A percentile compares a stretch with the other conserved stretches of the same genome.
These are phyloP conservation scores for Candida silvicultrix DNA, from an alignment of 805 yeast species.

Conservation along the genomic window DNA sequence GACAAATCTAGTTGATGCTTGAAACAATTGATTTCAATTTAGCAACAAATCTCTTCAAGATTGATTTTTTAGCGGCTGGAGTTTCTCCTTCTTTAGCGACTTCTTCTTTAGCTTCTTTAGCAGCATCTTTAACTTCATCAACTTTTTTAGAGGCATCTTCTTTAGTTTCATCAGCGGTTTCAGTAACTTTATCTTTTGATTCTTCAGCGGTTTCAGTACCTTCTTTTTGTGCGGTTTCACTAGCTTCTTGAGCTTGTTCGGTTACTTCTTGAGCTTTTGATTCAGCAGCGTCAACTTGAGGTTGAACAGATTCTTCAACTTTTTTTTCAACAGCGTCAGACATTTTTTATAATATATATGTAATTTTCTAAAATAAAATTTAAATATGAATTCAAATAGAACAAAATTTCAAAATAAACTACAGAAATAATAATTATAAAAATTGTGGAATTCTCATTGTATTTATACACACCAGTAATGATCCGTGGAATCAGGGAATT, in stretches of 20 bases:
- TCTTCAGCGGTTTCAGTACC: constrained; percentile 7
- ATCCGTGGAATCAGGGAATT: neutral
- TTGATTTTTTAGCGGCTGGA: constrained; percentile 18
- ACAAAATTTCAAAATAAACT: too few relatives aligned
- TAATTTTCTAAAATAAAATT: neutral
- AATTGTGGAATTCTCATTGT: neutral
- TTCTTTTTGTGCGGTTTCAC: neutral
- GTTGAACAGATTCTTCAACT: constrained; percentile 7
- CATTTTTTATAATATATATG: constrained; percentile 1
- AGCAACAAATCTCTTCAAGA: constrained; percentile 18
- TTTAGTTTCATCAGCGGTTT: constrained; percentile 7
- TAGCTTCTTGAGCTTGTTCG: neutral
- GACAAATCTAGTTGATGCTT: constrained; percentile 5
- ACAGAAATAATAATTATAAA: neutral
- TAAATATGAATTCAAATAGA: neutral
- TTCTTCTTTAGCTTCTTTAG: constrained; percentile 2
- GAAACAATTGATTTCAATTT: constrained; percentile 16
- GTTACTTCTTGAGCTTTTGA: constrained; percentile 2
- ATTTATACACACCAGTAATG: neutral
- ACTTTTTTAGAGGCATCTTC: constrained; percentile 6
- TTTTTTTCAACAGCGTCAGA: constrained; percentile 15
- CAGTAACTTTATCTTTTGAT: constrained; percentile 5
- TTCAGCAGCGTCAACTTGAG: constrained; percentile 4
- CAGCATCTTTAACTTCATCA: constrained; percentile 2
- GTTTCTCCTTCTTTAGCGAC: constrained; percentile 3